Conservation (phyloP, 2,329 filamentous ascomycete genomes). For the Ilyonectria robusta region DNA sequence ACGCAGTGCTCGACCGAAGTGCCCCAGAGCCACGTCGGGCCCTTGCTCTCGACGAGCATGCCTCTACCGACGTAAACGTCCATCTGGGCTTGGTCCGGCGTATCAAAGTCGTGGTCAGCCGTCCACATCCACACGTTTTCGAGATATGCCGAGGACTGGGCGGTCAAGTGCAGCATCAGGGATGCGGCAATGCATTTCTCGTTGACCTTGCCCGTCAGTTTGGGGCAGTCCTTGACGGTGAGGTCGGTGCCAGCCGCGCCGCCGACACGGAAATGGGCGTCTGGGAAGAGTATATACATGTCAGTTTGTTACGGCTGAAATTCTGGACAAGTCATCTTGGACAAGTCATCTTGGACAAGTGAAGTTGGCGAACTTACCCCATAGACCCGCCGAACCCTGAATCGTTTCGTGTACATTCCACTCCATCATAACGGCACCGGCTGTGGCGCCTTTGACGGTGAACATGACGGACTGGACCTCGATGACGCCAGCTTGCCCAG, state of each 20-base stretch:
- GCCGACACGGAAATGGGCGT: constrained; percentile 65
- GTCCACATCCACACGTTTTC: constrained; percentile 76
- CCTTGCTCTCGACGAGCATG: constrained; percentile 50
- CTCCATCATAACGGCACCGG: constrained; percentile 73
- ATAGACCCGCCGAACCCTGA: constrained; percentile 64
- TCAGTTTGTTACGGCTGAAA: neutral
- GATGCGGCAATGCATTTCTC: constrained; percentile 73
- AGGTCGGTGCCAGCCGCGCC: constrained; percentile 42
- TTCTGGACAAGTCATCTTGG: neutral
- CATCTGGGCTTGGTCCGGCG: constrained; percentile 30
- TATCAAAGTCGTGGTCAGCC: constrained; percentile 73
- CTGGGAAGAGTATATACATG: constrained; percentile 9
- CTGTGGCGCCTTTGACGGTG: constrained; percentile 68
- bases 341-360: neutral
- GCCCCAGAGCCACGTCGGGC: constrained; percentile 50
- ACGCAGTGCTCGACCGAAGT: constrained; percentile 48
- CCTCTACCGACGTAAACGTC: constrained; percentile 50
- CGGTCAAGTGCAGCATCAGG: constrained; percentile 63
- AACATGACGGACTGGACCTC: constrained; percentile 77
- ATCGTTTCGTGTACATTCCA: constrained; percentile 64
- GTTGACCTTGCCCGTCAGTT: constrained; percentile 47
- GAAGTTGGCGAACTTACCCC: constrained; percentile 52
- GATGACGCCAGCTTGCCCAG: constrained; percentile 70
- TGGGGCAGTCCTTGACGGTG: constrained; percentile 40
- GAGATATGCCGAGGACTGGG: constrained; percentile 61